Conservation (phyloP, 345 rosid species). For the Erysimum cheiranthoides region DNA sequence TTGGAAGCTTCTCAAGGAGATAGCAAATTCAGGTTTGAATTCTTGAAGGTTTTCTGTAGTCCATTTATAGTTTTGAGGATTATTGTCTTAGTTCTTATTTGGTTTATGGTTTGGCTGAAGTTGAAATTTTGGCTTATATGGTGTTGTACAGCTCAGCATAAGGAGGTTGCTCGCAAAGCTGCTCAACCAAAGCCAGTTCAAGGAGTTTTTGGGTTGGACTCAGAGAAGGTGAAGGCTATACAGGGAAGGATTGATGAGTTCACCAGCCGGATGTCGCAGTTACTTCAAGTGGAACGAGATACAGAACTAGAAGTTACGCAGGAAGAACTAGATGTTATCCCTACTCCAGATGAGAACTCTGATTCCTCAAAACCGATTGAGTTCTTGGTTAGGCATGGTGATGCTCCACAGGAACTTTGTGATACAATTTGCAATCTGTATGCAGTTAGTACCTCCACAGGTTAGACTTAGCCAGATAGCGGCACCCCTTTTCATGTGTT, state of each 20-base stretch:
- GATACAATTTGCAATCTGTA: conserved; percentile 93
- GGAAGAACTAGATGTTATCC: conserved; percentile 90
- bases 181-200: conserved; percentile 66
- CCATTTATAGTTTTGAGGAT: not conserved
- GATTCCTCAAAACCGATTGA: conserved; percentile 78
- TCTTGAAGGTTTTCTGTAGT: not conserved
- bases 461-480: conserved; percentile 46
- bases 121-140: conserved; percentile 31
- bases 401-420: conserved; percentile 91
- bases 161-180: conserved; percentile 74
- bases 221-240: conserved; percentile 73
- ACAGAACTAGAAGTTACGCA: conserved; percentile 93
- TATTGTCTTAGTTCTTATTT: not conserved
- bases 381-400: conserved; percentile 95
- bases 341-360: conserved; percentile 74
- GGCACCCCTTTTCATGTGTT: not conserved
- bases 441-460: conserved; percentile 88
- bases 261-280: conserved; percentile 71
- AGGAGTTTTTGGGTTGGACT: conserved; percentile 86
- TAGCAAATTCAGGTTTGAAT: conserved; percentile 78
- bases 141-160: conserved; percentile 83
- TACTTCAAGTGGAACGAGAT: conserved; percentile 91
- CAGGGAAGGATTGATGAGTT: conserved; percentile 80
- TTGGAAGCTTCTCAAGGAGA: conserved; percentile 92
- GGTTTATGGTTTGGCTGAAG: conserved; percentile 26